A percentile compares a stretch with the other conserved stretches of the same genome.
These are phyloP conservation scores for Raddia guianensis DNA, from an alignment of 176 grass and related monocot species.

Conservation along the genomic window DNA sequence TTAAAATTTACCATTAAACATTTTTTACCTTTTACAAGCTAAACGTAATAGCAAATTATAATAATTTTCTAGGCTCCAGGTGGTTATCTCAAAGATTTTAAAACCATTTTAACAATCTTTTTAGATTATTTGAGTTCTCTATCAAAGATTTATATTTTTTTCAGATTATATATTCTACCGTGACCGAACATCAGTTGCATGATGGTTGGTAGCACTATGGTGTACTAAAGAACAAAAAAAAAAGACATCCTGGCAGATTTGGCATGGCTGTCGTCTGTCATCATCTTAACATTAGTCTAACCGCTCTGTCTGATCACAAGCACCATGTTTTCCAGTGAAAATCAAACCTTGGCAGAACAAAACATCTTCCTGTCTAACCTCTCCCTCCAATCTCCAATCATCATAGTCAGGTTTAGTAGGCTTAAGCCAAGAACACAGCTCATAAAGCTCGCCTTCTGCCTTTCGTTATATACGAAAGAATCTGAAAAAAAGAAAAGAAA, in stretches of 20 bases:
- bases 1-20: too few species aligned
- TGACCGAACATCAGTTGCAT: background rate
- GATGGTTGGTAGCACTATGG: background rate
- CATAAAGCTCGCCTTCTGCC: background rate
- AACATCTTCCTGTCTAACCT: background rate
- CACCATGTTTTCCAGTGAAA: background rate
- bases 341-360: slow-evolving; percentile 1
- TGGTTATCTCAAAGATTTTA: too few species aligned
- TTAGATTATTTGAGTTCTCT: too few species aligned
- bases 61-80: too few species aligned
- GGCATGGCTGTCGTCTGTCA: background rate
- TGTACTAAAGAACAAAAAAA: background rate
- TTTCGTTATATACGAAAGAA: slow-evolving; percentile 28
- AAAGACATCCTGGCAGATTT: slow-evolving; percentile 1
- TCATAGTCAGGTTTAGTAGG: background rate
- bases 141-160: too few species aligned
- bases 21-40: too few species aligned
- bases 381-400: background rate
- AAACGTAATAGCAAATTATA: too few species aligned
- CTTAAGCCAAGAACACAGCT: background rate
- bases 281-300: background rate
- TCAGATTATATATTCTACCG: too few species aligned
- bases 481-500: background rate
- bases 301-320: background rate
- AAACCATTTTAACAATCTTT: too few species aligned